A percentile compares a stretch with the other conserved stretches of the same genome.
These are phyloP conservation scores for Auricularia auricula-judae DNA, from an alignment of 768 basidiomycete genomes.

Conservation along the genomic window DNA sequence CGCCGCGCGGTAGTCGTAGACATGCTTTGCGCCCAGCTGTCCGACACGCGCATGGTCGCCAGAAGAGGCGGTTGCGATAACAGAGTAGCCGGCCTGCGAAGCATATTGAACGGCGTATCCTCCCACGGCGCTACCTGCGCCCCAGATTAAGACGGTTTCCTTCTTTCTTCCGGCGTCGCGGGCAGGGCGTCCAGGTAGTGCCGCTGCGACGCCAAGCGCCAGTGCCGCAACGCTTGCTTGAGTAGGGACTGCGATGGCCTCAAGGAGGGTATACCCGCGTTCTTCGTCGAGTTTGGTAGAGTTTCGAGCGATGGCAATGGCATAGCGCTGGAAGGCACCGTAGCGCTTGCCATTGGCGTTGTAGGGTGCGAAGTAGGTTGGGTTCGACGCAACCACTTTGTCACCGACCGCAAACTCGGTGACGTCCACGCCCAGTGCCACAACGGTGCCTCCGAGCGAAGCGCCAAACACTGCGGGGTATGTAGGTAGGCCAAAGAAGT, in stretches of 20 bases:
- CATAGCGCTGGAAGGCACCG: not conserved
- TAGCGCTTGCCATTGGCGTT: not conserved
- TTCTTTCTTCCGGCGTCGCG: not conserved
- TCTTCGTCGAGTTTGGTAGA: not conserved
- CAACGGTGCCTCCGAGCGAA: not conserved
- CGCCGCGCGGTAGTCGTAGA: constrained; percentile 1
- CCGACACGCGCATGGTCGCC: not conserved
- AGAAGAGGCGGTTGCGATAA: constrained; percentile 3
- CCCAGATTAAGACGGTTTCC: constrained; percentile 2
- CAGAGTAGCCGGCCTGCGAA: constrained; percentile 1
- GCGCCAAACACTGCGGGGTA: not conserved
- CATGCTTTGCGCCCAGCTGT: not conserved
- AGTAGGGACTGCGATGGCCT: not conserved
- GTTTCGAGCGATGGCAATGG: not conserved
- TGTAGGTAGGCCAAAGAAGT: not conserved
- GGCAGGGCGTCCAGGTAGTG: not conserved
- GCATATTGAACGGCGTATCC: constrained; percentile 1
- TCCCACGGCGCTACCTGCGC: constrained; percentile 1
- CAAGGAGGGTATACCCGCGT: not conserved
- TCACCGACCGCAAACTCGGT: not conserved
- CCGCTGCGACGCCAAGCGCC: not conserved
- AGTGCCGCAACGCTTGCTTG: not conserved
- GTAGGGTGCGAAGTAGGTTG: not conserved
- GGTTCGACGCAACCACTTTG: not conserved
- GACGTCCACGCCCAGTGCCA: not conserved